These are phyloP conservation scores for Cardamine resedifolia DNA, from an alignment of 345 rosid genomes.

Conservation along the genomic window DNA sequence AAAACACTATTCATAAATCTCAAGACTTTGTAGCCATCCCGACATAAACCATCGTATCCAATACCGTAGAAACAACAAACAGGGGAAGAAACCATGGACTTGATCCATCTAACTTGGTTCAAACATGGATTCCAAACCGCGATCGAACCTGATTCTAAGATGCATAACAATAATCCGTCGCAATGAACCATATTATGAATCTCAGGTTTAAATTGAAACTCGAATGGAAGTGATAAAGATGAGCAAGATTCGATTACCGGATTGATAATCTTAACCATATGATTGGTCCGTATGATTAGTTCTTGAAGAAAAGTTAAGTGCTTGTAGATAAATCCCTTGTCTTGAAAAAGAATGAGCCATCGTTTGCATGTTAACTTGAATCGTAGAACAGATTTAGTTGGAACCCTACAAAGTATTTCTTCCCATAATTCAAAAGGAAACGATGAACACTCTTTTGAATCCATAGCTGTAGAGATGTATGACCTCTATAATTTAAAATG, in stretches of 20 bases:
- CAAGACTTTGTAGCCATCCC: slow-evolving; percentile 15
- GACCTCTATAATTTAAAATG: not conserved
- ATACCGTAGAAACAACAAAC: not conserved
- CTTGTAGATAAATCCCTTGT: slow-evolving; percentile 27
- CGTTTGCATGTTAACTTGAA: slow-evolving; percentile 28
- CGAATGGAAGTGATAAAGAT: slow-evolving; percentile 14
- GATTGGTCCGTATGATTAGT: not conserved
- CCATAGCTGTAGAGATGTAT: not conserved
- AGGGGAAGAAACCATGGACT: not conserved
- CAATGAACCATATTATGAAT: slow-evolving; percentile 17
- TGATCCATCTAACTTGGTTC: slow-evolving; percentile 24
- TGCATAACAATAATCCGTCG: slow-evolving; percentile 24
- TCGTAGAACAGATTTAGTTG: slow-evolving; percentile 19
- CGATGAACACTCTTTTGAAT: slow-evolving; percentile 14
- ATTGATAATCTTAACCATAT: slow-evolving; percentile 8
- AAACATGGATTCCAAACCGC: slow-evolving; percentile 29
- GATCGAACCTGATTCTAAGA: slow-evolving; percentile 2
- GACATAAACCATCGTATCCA: slow-evolving; percentile 15
- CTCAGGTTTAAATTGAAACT: slow-evolving; percentile 2
- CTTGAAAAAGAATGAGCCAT: slow-evolving; percentile 8
- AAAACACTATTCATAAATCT: not conserved
- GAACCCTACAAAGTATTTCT: slow-evolving; percentile 26
- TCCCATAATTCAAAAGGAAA: slow-evolving; percentile 19
- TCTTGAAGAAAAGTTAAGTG: slow-evolving; percentile 17
- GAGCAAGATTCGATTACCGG: not conserved